Evolutionary conservation across 2,329 filamentous ascomycete species (phyloP).

Genomic region (Hypoxylon sp.): DNA sequence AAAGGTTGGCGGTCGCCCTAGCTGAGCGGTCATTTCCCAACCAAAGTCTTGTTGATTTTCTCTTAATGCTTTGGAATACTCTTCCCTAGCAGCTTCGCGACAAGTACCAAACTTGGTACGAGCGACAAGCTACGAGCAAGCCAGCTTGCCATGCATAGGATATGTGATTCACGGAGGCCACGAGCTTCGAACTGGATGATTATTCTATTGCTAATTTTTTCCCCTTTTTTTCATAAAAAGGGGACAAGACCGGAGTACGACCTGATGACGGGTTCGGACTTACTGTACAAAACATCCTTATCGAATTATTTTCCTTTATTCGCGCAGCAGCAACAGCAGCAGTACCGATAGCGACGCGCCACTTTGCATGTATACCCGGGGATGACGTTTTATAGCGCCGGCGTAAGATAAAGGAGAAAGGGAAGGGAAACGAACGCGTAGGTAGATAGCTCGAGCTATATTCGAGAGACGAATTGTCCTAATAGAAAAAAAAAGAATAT

Average conservation of each 20-base stretch:
- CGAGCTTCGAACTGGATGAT: constrained; percentile 16
- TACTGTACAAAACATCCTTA: constrained; percentile 32
- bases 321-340: constrained; percentile 26
- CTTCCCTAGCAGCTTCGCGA: not conserved
- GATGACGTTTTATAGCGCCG: constrained; percentile 34
- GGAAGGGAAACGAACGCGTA: constrained; percentile 20
- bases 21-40: constrained; percentile 17
- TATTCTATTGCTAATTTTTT: constrained; percentile 16
- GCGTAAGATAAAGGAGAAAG: constrained; percentile 35
- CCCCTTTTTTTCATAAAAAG: no score
- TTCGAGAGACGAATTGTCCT: constrained; percentile 39
- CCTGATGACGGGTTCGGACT: constrained; percentile 1
- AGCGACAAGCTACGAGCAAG: constrained; percentile 20
- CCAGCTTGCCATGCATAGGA: constrained; percentile 15
- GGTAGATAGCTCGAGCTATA: constrained; percentile 35
- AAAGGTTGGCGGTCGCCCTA: constrained; percentile 33
- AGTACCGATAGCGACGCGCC: constrained; percentile 3
- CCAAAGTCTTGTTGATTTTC: no score
- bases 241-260: constrained; percentile 8
- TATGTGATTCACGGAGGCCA: constrained; percentile 5
- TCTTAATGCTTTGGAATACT: not conserved
- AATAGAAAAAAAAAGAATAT: constrained; percentile 30
- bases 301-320: constrained; percentile 9
- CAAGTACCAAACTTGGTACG: constrained; percentile 6
- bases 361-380: constrained; percentile 26